Percentiles rank a stretch among this genome's conserved stretches.
Conservation (phyloP, 1,284 basidiomycete genomes). For the Cryptococcus wingfieldii region DNA sequence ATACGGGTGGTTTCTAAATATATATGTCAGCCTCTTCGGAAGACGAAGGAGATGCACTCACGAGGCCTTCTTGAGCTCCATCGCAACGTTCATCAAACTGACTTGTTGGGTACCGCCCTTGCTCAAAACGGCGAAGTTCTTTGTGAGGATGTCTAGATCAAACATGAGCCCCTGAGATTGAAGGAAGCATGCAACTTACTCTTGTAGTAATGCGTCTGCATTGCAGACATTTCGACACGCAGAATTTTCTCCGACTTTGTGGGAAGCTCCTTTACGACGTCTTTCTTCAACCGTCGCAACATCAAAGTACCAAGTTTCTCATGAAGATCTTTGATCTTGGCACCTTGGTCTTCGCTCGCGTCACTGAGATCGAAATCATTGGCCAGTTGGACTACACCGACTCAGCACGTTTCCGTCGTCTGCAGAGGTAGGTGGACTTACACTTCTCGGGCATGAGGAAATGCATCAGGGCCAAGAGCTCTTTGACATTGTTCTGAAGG, state of each 20-base stretch:
- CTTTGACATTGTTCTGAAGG: constrained; percentile 98
- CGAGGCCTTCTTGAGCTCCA: constrained; percentile 96
- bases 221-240: constrained; percentile 93
- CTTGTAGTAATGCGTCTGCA: constrained; percentile 99
- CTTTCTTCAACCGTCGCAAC: constrained; percentile 90
- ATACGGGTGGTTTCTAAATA: constrained; percentile 79
- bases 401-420: neutral
- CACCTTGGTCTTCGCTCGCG: constrained; percentile 70
- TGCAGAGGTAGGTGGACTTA: constrained; percentile 46
- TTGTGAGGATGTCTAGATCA: constrained; percentile 74
- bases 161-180: neutral
- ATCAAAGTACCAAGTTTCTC: constrained; percentile 90
- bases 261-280: constrained; percentile 94
- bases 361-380: constrained; percentile 95
- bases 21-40: neutral
- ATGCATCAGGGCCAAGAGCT: constrained; percentile 93
- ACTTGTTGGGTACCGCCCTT: constrained; percentile 84
- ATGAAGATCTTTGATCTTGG: constrained; percentile 92
- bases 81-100: constrained; percentile 89
- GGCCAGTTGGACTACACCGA: constrained; percentile 58
- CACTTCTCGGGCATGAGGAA: constrained; percentile 99
- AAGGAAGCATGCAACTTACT: constrained; percentile 46
- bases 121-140: constrained; percentile 89
- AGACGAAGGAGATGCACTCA: constrained; percentile 16
- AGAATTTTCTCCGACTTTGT: constrained; percentile 98